Evolutionary conservation across 345 rosid genomes (phyloP), one percentile per base, ranked within the genome.

Genomic region (Populus nigra): DNA sequence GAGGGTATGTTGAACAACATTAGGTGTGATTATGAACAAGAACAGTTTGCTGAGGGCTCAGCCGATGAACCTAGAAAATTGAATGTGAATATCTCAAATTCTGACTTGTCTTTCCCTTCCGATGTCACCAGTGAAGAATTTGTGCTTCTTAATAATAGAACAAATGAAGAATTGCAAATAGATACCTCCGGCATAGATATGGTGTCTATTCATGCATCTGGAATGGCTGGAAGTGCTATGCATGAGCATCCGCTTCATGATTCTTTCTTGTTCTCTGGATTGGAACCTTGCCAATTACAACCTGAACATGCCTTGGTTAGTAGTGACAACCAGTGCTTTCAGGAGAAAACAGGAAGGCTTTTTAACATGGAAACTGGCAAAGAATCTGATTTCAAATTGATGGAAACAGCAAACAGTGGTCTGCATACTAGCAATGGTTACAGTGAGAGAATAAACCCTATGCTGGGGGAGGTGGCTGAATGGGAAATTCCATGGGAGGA

Each of bases 401-500:
- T 61, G 53, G 89, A 83, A 84, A 73, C 73, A n/a, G 65, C 71
- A 59, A 73, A 76, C 70, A 72, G 68, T 76, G 83, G 78, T 77
- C 76, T 75, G 77, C 83, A 29, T 73, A 62, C 77, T 75, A 79
- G 80, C 76, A 86, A 80, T 82, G 86, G 85, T 80, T 79, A 76
- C 71, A 82, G 57, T 76, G 92, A 89, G 83, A 86, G 86, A 79
- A 77, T 90, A 69, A 85, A 91, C 79, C 92, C 93, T 36, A 78
- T 90, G 83, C 91, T 88, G 17, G 91, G 94, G 22, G 97, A 92
- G 83, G 98, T 88, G 78, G 93, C 88, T 27, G 92, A 90, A 81
- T 90, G 97, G 92, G 98, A 93, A 90, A 91, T 95, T 81, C 87
- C 84, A 53, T 95, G 99, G 99, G 97, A 93, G 83, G 97, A 93